Percentiles rank a stretch among this genome's conserved stretches.
Conservation (phyloP, 2,329 filamentous ascomycete genomes). For the Colletotrichum melonis region DNA sequence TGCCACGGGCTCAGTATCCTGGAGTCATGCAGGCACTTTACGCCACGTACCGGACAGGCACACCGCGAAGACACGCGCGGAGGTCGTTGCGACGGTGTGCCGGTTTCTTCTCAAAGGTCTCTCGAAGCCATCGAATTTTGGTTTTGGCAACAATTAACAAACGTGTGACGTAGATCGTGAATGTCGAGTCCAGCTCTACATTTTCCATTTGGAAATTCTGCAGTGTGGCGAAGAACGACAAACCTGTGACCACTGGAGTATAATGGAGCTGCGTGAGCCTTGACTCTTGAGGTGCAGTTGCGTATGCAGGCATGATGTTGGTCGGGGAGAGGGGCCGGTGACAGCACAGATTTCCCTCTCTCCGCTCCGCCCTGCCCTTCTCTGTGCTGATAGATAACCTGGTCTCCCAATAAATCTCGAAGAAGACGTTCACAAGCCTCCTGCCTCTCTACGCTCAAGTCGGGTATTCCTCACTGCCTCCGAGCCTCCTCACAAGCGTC, state of each 20-base stretch:
- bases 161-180: not conserved
- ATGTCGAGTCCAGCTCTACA: not conserved
- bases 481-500: slow-evolving; percentile 14
- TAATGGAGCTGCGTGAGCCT: not conserved
- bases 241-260: not conserved
- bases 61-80: slow-evolving; percentile 14
- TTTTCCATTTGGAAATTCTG: not conserved
- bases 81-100: slow-evolving; percentile 16
- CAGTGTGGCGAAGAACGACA: not conserved
- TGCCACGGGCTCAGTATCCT: slow-evolving; percentile 31
- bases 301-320: slow-evolving; percentile 6
- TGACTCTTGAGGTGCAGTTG: not conserved
- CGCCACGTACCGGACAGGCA: slow-evolving; percentile 26
- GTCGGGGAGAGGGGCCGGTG: slow-evolving; percentile 18
- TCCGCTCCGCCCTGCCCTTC: not conserved
- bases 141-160: not conserved
- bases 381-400: not conserved
- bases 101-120: not conserved
- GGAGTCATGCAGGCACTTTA: slow-evolving; percentile 36
- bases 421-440: not conserved
- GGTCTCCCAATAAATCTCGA: not conserved
- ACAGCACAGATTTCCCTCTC: not conserved
- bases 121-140: not conserved
- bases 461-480: not conserved
- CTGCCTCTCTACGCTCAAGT: not conserved